These are phyloP conservation scores for Thermothielavioides terrestris DNA, from an alignment of 495 filamentous ascomycete genomes.

Conservation along the genomic window DNA sequence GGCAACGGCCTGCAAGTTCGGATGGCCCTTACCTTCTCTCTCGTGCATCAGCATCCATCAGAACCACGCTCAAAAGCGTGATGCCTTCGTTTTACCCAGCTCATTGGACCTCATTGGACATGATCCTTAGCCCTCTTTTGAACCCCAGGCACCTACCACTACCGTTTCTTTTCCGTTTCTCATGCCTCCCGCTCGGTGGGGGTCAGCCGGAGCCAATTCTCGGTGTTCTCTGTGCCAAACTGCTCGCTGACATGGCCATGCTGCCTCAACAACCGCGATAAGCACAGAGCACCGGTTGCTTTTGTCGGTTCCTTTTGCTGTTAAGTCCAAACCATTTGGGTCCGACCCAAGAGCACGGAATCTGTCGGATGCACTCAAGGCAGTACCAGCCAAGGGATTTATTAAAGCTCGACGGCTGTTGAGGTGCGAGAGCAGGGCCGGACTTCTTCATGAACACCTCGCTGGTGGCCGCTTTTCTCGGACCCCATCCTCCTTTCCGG, in stretches of 20 bases:
- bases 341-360: background rate
- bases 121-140: background rate
- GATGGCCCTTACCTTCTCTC: background rate
- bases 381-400: background rate
- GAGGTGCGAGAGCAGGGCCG: background rate
- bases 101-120: conserved; percentile 2
- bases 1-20: background rate
- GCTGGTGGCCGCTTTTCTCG: background rate
- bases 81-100: background rate
- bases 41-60: background rate
- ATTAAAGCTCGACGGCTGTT: background rate
- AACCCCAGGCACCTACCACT: background rate
- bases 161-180: background rate
- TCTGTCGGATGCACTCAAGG: background rate
- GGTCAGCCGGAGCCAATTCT: background rate
- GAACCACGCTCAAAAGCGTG: background rate
- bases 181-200: background rate
- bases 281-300: conserved; percentile 6
- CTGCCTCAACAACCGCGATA: background rate
- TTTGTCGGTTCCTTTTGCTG: background rate
- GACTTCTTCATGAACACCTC: background rate
- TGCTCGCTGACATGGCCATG: background rate
- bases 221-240: background rate
- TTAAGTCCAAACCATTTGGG: background rate
- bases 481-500: background rate